Base-by-base conservation (phyloP, 2,329 filamentous ascomycete genomes). In the Colletotrichum plurivorum region DNA sequence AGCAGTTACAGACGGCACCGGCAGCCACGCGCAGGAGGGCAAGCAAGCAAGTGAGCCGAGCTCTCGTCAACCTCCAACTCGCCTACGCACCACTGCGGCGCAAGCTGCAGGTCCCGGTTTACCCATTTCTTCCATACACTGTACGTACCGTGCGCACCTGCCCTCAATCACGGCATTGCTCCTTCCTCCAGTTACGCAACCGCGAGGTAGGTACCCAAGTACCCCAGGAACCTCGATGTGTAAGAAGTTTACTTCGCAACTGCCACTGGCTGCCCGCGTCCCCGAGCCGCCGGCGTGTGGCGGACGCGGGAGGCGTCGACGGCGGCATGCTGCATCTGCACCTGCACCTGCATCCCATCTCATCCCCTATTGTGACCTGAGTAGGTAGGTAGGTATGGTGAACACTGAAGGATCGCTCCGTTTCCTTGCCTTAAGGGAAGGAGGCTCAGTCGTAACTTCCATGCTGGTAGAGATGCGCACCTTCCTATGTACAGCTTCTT, bases 21-120 rank as follows among this genome's bases (percentile, higher is more conserved):
- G 31, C 8, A 36, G 8, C 2, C 31, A 36, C 31, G 31, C 31
- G 31, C 10, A 36, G 39, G 8, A 27, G n/a, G 16, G n/a, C n/a
- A n/a, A 36, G 31, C 31, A 36, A 36, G 31, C 31, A 22, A 45
- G 22, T 62, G 49, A 39, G 59, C 48, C 36, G 39, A 62, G 48
- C 18, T 36, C 41, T 52, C 51, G 51, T 69, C 62, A 66, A 66
- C 61, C 55, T 69, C 62, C 55, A 59, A 69, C 62, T 66, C 62
- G 62, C 51, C 49, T 66, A 45, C n/a, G 10, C 56, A 49, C 20
- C 45, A 45, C 45, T 16, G 49, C 56, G 22, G n/a, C 18, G 43
- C 61, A 39, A 49, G 62, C 62, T 69, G 62, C 67, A 69, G 67
- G 67, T 69, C 67, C 67, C 56, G 45, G 60, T 52, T 69, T 52